Evolutionary conservation across 177 flowering plant genomes (phyloP), one percentile per base, ranked within the genome.

Genomic region (Vitis hybrid): DNA sequence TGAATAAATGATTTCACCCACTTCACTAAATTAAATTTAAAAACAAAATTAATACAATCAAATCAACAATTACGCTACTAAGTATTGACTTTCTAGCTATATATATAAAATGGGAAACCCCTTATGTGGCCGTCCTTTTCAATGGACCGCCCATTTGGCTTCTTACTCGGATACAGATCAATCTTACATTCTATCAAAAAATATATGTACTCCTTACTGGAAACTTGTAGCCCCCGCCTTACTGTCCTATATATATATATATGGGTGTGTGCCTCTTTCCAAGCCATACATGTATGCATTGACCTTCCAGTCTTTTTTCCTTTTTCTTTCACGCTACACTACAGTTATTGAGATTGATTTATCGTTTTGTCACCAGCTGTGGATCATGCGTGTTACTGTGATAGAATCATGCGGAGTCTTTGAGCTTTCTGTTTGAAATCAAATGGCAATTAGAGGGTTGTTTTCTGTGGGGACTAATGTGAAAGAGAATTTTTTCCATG

Each of bases 1-100:
- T 54, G 55, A 39, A 63, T 52, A 55, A 59, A 21, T 9, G 11
- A 63, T 45, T 12, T 62, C 66, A 61, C 72, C 72, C 57, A 60
- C 65, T 52, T 70, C 59, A 12, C 45, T 39, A 39, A 5, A 5
- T 5, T 39, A 39, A 39, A 39, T 5, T 6, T 3, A 39, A 1
- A 39, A 39, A 39, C 0, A 39, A 39, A 39, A 39, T 39, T 4
- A 39, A 39, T 39, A 39, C 5, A 39, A 39, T 39, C 45, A 39
- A 39, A 39, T 39, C 45, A 39, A 39, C 45, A 39, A 39, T 39
- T 39, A 54, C 1, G 56, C 56, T 54, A 54, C n/a, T 54, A 54
- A 15, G 17, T 54, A 54, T 54, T 54, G 56, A 54, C 56, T 54
- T 54, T 54, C 6, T 12, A 5, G 15, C n/a, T 54, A 14, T 5